A percentile compares a stretch with the other conserved stretches of the same genome.
Conservation (phyloP, 331 rosid genomes). For the Malus hybrid region DNA sequence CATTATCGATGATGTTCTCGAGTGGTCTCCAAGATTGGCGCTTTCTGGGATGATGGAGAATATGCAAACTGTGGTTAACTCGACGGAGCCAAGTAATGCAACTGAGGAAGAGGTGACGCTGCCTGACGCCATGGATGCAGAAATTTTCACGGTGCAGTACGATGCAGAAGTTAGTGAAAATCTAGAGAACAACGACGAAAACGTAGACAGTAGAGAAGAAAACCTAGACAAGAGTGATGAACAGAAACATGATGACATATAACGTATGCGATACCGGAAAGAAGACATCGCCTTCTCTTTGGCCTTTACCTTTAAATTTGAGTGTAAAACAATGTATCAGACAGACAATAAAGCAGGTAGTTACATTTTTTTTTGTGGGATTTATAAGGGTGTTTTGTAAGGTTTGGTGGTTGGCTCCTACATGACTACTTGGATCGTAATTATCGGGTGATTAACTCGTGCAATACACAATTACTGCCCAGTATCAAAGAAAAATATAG, state of each 20-base stretch:
- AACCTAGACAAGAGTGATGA: constrained; percentile 26
- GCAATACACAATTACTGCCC: no score
- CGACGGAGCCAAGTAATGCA: constrained; percentile 40
- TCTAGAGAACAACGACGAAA: constrained; percentile 35
- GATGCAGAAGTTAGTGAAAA: constrained; percentile 39
- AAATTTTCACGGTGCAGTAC: constrained; percentile 28
- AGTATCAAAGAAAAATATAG: no score
- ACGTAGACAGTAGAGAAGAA: constrained; percentile 31
- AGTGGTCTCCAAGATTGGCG: constrained; percentile 94
- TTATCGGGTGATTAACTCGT: no score
- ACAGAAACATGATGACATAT: constrained; percentile 42
- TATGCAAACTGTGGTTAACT: constrained; percentile 56
- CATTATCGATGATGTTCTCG: constrained; percentile 95
- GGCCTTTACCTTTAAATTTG: constrained; percentile 15
- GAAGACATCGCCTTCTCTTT: constrained; percentile 30
- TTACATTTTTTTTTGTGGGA: constrained; percentile 9
- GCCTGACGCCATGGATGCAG: constrained; percentile 22
- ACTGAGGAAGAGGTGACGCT: constrained; percentile 32
- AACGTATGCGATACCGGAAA: constrained; percentile 26
- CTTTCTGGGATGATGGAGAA: constrained; percentile 97
- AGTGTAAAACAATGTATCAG: constrained; percentile 53
- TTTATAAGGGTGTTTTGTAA: background rate
- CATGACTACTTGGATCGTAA: no score
- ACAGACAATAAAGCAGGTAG: constrained; percentile 25
- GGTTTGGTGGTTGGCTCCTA: background rate